These are phyloP conservation scores for Saturnispora halmiae DNA, from an alignment of 805 yeast genomes.

Conservation along the genomic window DNA sequence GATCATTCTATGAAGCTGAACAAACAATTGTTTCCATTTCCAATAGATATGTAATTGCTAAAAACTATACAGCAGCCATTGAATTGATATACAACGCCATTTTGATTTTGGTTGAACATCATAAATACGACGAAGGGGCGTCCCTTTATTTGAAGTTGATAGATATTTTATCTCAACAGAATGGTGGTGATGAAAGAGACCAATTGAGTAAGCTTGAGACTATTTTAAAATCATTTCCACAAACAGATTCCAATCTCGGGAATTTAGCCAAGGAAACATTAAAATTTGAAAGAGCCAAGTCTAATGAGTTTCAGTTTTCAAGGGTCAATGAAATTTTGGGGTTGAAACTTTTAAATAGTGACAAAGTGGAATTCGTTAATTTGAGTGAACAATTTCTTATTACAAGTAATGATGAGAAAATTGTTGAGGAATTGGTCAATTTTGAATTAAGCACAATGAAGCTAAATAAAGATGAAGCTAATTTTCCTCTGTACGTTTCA, in stretches of 20 bases:
- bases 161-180: constrained; percentile 51
- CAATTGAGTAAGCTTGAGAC: constrained; percentile 33
- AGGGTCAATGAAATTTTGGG: constrained; percentile 71
- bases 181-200: constrained; percentile 26
- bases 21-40: constrained; percentile 88
- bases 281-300: constrained; percentile 52
- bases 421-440: constrained; percentile 22
- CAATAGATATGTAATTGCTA: constrained; percentile 67
- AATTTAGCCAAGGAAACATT: constrained; percentile 59
- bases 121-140: constrained; percentile 71
- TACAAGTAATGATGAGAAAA: constrained; percentile 17
- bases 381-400: constrained; percentile 24
- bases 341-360: constrained; percentile 40
- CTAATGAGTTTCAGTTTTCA: constrained; percentile 61
- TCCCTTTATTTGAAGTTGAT: constrained; percentile 67
- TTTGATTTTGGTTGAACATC: constrained; percentile 52
- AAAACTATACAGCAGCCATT: constrained; percentile 60
- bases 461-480: constrained; percentile 29
- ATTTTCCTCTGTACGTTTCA: constrained; percentile 21
- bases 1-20: constrained; percentile 89
- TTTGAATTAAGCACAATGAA: constrained; percentile 30
- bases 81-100: constrained; percentile 69
- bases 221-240: constrained; percentile 34
- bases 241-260: constrained; percentile 51
- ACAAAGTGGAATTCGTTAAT: constrained; percentile 19